Evolutionary conservation across 2,329 filamentous ascomycete genomes (phyloP).

Genomic region (Apiospora phragmitis): DNA sequence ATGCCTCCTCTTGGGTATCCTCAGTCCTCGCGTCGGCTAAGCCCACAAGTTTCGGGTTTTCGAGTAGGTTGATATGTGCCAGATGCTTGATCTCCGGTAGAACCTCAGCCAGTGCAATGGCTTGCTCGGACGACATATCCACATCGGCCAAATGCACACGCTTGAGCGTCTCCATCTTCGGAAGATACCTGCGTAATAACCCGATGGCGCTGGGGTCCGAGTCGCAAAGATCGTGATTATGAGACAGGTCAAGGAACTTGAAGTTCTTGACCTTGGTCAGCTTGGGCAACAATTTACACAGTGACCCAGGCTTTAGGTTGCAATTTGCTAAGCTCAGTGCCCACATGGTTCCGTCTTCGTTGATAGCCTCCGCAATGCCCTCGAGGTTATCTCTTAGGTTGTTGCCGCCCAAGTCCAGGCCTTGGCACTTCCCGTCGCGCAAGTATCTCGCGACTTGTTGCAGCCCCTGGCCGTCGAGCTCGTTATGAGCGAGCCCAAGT

Average conservation of each 20-base stretch:
- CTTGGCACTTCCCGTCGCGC: slow-evolving; percentile 75
- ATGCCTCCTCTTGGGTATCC: slow-evolving; percentile 85
- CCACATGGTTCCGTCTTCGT: slow-evolving; percentile 61
- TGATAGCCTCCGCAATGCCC: slow-evolving; percentile 52
- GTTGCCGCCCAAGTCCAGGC: slow-evolving; percentile 87
- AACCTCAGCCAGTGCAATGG: slow-evolving; percentile 87
- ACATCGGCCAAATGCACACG: slow-evolving; percentile 86
- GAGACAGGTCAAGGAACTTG: slow-evolving; percentile 88
- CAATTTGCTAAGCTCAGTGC: slow-evolving; percentile 86
- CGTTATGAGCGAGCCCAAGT: slow-evolving; percentile 81
- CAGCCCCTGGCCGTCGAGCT: slow-evolving; percentile 72
- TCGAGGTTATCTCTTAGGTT: slow-evolving; percentile 61
- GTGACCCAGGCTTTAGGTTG: slow-evolving; percentile 70
- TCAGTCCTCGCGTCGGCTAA: slow-evolving; percentile 77
- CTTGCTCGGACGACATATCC: slow-evolving; percentile 80
- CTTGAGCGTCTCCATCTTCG: slow-evolving; percentile 75
- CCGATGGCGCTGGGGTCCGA: slow-evolving; percentile 71
- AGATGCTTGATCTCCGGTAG: slow-evolving; percentile 79
- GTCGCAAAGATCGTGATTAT: slow-evolving; percentile 81
- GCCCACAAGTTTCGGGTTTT: slow-evolving; percentile 72
- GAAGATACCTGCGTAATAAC: slow-evolving; percentile 77
- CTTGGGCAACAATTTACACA: slow-evolving; percentile 75
- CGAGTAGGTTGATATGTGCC: slow-evolving; percentile 83
- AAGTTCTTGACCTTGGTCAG: slow-evolving; percentile 71
- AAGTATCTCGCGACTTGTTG: slow-evolving; percentile 77